These are phyloP conservation scores for Epichloe gansuensis DNA, from an alignment of 2,329 filamentous ascomycete species.

Conservation along the genomic window DNA sequence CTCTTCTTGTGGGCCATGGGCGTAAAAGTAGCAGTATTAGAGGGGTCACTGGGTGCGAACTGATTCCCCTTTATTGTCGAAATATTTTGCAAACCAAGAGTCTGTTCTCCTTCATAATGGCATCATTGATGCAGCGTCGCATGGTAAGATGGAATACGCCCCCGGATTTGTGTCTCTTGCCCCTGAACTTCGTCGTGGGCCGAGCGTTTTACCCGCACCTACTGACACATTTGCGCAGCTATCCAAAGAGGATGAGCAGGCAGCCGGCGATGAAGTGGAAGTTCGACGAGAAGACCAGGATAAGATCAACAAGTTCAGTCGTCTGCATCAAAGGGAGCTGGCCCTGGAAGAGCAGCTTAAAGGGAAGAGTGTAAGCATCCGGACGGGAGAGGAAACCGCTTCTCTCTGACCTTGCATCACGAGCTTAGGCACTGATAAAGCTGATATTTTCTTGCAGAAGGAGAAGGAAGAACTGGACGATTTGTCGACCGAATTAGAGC, in stretches of 20 bases:
- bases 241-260: conserved; percentile 77
- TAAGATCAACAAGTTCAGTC: conserved; percentile 97
- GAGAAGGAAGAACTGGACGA: conserved; percentile 98
- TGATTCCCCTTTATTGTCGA: neutral
- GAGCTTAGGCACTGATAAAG: neutral
- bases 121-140: conserved; percentile 43
- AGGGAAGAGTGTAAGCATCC: conserved; percentile 54
- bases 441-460: conserved; percentile 48
- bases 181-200: too few species aligned
- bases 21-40: neutral
- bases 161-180: neutral
- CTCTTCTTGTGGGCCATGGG: neutral
- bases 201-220: neutral
- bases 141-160: conserved; percentile 34
- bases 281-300: conserved; percentile 96
- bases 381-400: neutral
- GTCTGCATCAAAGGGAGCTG: conserved; percentile 77
- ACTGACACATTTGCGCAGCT: conserved; percentile 44
- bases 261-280: conserved; percentile 71
- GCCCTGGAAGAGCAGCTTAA: conserved; percentile 69
- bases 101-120: conserved; percentile 16
- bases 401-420: neutral
- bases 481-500: conserved; percentile 77
- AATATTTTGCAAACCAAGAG: neutral
- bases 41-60: neutral